A percentile compares a stretch with the other conserved stretches of the same genome.
phyloP scores from a whole-genome alignment of 2,329 filamentous ascomycete genomes.

The Pseudocercospora eumusae region DNA sequence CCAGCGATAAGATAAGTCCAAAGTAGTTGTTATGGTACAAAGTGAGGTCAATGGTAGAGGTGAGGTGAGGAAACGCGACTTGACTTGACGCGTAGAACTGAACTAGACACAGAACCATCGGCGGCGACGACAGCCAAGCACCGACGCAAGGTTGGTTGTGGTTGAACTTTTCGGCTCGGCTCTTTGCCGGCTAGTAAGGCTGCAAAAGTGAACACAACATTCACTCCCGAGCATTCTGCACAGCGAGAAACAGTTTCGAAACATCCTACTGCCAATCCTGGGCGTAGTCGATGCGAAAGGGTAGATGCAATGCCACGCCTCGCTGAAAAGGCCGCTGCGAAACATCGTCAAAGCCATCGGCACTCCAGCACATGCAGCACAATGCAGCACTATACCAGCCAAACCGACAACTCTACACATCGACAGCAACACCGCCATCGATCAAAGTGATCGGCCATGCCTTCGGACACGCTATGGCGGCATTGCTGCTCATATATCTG shows the following conservation, averaged over 20 bases:
- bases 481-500: neutral
- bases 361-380: neutral
- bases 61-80: neutral
- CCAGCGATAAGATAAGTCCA: neutral
- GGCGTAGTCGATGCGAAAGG: constrained; percentile 12
- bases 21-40: neutral
- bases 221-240: constrained; percentile 4
- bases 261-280: neutral
- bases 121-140: neutral
- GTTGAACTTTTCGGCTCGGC: neutral
- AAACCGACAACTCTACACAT: neutral
- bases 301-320: constrained; percentile 30
- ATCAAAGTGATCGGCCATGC: neutral
- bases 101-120: no score
- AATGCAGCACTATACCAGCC: neutral
- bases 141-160: neutral
- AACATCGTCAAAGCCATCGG: constrained; percentile 29
- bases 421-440: neutral
- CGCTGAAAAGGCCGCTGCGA: constrained; percentile 28
- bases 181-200: neutral
- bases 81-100: constrained; percentile 1
- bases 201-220: neutral
- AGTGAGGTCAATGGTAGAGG: neutral
- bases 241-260: neutral
- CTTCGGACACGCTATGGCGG: neutral